Conservation (phyloP, 78 protist species). For the Speleostelium caveatum region DNA sequence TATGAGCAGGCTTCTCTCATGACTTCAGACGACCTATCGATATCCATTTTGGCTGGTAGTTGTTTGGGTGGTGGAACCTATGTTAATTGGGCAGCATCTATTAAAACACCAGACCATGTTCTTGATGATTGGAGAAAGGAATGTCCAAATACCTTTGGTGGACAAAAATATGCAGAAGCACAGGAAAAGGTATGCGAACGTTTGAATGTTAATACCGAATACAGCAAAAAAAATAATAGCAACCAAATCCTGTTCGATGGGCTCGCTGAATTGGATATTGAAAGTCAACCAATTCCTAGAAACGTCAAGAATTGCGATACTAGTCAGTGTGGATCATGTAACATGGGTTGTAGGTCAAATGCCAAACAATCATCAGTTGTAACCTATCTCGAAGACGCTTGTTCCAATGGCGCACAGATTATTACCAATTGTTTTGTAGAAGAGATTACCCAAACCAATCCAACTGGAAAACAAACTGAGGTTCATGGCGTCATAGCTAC, state of each 20-base stretch:
- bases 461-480: not conserved
- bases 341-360: constrained; percentile 73
- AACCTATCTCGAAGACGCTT: constrained; percentile 64
- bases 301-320: constrained; percentile 67
- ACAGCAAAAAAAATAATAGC: not conserved
- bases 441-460: constrained; percentile 19
- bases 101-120: constrained; percentile 48
- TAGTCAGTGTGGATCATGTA: constrained; percentile 62
- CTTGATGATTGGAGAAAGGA: constrained; percentile 48
- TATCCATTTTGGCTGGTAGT: constrained; percentile 62
- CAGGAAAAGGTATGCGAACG: constrained; percentile 18
- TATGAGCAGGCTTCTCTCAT: constrained; percentile 70
- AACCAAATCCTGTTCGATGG: not conserved
- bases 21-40: constrained; percentile 32
- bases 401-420: constrained; percentile 65
- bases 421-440: constrained; percentile 53
- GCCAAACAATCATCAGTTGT: constrained; percentile 57
- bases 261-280: constrained; percentile 6
- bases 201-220: constrained; percentile 41
- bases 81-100: constrained; percentile 77
- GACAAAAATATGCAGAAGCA: constrained; percentile 10
- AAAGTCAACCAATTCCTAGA: constrained; percentile 43
- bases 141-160: constrained; percentile 27
- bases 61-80: constrained; percentile 80
- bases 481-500: constrained; percentile 49